phyloP scores from a whole-genome alignment of 345 rosid genomes.

The Excoecaria cochinchinensis region DNA sequence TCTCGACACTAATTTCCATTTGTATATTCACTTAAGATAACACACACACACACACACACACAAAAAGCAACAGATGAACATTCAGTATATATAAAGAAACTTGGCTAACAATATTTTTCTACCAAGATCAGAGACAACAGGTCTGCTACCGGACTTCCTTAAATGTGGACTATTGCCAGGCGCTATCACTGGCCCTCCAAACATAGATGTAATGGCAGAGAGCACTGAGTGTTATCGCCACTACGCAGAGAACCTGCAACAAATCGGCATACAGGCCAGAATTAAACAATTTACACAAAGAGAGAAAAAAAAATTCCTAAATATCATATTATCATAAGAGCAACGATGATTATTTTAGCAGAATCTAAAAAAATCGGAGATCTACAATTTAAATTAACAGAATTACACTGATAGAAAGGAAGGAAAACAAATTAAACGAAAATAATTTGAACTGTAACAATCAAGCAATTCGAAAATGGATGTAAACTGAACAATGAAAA shows the following conservation, averaged over 20 bases:
- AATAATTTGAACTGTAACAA: too few species aligned
- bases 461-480: background rate
- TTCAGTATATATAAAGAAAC: background rate
- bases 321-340: background rate
- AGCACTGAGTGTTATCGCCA: background rate
- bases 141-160: constrained; percentile 84
- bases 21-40: too few species aligned
- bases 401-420: background rate
- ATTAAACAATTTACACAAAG: background rate
- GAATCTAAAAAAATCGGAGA: background rate
- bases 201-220: constrained; percentile 40
- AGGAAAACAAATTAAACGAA: background rate
- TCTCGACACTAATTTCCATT: background rate
- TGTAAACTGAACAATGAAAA: background rate
- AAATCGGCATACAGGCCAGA: background rate
- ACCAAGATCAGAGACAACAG: constrained; percentile 68
- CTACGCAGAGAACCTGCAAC: background rate
- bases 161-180: constrained; percentile 67
- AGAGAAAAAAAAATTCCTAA: background rate
- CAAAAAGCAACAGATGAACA: background rate
- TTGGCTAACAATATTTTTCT: constrained; percentile 3
- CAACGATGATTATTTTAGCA: background rate
- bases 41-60: too few species aligned
- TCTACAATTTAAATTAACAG: background rate
- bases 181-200: constrained; percentile 55